Evolutionary conservation across 257 asterid genomes (phyloP).

Genomic region (Euphrasia confusa): DNA sequence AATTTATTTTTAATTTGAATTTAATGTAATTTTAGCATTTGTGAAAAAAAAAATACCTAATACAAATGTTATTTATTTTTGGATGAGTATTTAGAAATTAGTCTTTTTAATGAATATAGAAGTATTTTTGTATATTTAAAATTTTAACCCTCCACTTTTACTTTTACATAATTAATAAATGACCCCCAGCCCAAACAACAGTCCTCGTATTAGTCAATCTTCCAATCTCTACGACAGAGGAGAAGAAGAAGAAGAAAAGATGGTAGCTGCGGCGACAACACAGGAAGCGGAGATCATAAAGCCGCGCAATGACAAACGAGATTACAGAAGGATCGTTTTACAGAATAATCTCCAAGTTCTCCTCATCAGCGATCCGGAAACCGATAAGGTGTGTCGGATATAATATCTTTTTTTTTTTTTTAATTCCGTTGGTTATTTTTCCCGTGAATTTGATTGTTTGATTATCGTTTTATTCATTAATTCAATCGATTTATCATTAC

Average conservation of each 20-base stretch:
- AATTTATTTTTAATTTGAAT: too few species aligned
- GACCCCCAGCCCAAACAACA: neutral
- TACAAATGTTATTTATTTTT: too few species aligned
- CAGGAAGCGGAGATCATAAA: constrained; percentile 59
- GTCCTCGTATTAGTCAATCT: neutral
- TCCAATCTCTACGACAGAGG: neutral
- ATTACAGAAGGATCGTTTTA: constrained; percentile 68
- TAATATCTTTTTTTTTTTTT: too few species aligned
- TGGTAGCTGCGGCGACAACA: constrained; percentile 45
- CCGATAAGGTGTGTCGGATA: constrained; percentile 57
- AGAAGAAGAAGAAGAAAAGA: constrained; percentile 23
- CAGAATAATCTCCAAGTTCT: constrained; percentile 71
- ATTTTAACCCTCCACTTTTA: too few species aligned
- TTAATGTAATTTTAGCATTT: too few species aligned
- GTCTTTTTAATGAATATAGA: too few species aligned
- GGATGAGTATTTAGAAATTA: too few species aligned
- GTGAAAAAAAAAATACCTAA: too few species aligned
- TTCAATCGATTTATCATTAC: constrained; percentile 13
- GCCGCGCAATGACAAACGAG: constrained; percentile 80
- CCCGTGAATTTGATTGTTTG: neutral
- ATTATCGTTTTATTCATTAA: neutral
- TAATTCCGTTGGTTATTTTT: neutral
- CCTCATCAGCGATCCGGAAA: constrained; percentile 91
- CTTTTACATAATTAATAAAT: neutral
- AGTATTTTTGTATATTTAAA: too few species aligned